phyloP scores from a whole-genome alignment of 2,329 filamentous ascomycete genomes.

The Pyrenochaeta sp. region DNA sequence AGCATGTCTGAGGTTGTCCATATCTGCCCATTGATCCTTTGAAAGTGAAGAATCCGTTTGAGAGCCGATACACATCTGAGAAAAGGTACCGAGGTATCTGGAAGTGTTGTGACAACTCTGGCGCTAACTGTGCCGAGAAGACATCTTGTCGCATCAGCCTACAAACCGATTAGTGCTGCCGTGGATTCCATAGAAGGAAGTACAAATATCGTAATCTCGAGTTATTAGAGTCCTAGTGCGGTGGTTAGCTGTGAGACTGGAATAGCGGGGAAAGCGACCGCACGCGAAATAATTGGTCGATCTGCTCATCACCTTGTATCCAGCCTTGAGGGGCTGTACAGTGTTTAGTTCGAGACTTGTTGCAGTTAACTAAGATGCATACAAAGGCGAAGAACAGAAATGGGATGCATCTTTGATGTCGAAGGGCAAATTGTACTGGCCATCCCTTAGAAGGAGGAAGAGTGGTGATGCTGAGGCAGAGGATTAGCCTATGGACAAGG shows the following conservation, averaged over 20 bases:
- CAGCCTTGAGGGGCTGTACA: background rate
- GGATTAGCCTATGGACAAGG: background rate
- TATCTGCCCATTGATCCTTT: conserved; percentile 5
- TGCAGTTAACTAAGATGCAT: background rate
- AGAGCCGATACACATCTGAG: conserved; percentile 18
- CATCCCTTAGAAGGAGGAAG: too few species aligned
- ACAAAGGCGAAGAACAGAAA: background rate
- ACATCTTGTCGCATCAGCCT: conserved; percentile 18
- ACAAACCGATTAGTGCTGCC: background rate
- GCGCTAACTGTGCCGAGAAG: conserved; percentile 28
- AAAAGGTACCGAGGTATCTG: conserved; percentile 17
- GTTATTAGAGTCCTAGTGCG: background rate
- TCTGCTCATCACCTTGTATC: background rate
- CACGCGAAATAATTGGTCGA: background rate
- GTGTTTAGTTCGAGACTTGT: background rate
- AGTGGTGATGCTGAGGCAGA: background rate
- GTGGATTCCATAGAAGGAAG: background rate
- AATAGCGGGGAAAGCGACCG: too few species aligned
- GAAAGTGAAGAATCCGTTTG: conserved; percentile 26
- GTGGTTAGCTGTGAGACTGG: too few species aligned
- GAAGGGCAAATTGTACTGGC: background rate
- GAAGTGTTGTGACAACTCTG: conserved; percentile 17
- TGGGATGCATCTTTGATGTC: background rate
- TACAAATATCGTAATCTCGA: background rate
- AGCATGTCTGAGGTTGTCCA: conserved; percentile 7